phyloP scores from a whole-genome alignment of 2,329 filamentous ascomycete genomes.

The Aspergillus floridensis region DNA sequence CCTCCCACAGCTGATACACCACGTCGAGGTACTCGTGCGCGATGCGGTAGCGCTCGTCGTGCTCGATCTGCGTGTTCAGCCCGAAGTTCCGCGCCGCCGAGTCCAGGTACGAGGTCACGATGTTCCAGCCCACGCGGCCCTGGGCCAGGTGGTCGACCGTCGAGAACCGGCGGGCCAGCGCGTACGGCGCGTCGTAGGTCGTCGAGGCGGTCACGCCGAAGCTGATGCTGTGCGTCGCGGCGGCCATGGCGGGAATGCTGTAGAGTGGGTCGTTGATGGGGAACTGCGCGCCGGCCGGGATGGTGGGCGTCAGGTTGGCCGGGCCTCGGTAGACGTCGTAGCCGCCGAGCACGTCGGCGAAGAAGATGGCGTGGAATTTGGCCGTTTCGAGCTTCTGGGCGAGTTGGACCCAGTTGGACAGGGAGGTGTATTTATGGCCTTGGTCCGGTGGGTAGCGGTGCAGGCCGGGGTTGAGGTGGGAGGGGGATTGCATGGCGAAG shows the following conservation, averaged over 20 bases:
- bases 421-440: constrained; percentile 40
- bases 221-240: constrained; percentile 47
- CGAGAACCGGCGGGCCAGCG: constrained; percentile 54
- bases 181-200: constrained; percentile 56
- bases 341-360: constrained; percentile 50
- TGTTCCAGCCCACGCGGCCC: constrained; percentile 54
- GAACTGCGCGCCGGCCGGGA: constrained; percentile 43
- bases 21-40: constrained; percentile 51
- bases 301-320: constrained; percentile 38
- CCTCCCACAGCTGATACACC: constrained; percentile 52
- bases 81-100: constrained; percentile 50
- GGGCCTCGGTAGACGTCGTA: constrained; percentile 49
- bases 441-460: constrained; percentile 38
- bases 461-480: constrained; percentile 46
- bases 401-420: constrained; percentile 49
- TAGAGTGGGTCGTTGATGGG: constrained; percentile 45
- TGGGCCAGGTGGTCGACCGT: constrained; percentile 53
- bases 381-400: constrained; percentile 49
- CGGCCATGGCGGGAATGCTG: constrained; percentile 47
- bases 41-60: constrained; percentile 50
- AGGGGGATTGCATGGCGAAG: constrained; percentile 49
- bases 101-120: constrained; percentile 51
- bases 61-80: constrained; percentile 45
- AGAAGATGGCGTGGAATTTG: constrained; percentile 52
- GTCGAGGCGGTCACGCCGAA: constrained; percentile 56